phyloP scores from a whole-genome alignment of 768 basidiomycete species.

The Termitomyces sp. region DNA sequence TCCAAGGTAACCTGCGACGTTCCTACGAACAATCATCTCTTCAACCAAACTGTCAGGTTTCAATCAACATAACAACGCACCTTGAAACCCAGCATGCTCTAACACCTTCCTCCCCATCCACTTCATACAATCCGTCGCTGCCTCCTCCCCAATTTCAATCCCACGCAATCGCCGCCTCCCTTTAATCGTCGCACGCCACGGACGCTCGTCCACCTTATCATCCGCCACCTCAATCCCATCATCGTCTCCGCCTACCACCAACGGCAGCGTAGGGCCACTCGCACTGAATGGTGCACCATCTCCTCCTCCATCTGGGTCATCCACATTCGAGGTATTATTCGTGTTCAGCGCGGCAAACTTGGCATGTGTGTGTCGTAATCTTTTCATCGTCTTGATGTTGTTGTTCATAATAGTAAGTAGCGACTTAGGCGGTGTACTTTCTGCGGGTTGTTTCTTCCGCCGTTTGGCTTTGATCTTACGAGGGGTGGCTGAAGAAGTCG shows the following conservation, averaged over 20 bases:
- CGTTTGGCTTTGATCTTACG: conserved; percentile 29
- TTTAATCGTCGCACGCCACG: conserved; percentile 43
- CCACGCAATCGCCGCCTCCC: conserved; percentile 27
- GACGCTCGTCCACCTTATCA: conserved; percentile 55
- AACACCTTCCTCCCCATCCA: conserved; percentile 77
- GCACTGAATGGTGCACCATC: conserved; percentile 31
- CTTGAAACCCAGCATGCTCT: conserved; percentile 92
- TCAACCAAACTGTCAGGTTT: background rate
- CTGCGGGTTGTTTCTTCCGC: conserved; percentile 23
- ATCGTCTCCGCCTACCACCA: conserved; percentile 16
- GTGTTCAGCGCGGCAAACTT: conserved; percentile 60
- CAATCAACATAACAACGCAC: conserved; percentile 36
- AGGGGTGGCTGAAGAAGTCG: conserved; percentile 8
- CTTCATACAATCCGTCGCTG: conserved; percentile 59
- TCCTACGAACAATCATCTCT: conserved; percentile 38
- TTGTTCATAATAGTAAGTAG: conserved; percentile 70
- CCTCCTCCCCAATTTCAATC: conserved; percentile 57
- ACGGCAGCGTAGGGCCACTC: conserved; percentile 14
- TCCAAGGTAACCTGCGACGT: conserved; percentile 74
- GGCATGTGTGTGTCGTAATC: conserved; percentile 68
- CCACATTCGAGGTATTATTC: conserved; percentile 17
- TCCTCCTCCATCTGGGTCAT: conserved; percentile 34
- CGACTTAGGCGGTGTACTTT: conserved; percentile 30
- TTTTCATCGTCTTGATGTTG: conserved; percentile 73
- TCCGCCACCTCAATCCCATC: conserved; percentile 27